Percentiles rank a stretch among this genome's conserved stretches.
Conservation (phyloP, 495 filamentous ascomycete species). For the Tuber brumale region DNA sequence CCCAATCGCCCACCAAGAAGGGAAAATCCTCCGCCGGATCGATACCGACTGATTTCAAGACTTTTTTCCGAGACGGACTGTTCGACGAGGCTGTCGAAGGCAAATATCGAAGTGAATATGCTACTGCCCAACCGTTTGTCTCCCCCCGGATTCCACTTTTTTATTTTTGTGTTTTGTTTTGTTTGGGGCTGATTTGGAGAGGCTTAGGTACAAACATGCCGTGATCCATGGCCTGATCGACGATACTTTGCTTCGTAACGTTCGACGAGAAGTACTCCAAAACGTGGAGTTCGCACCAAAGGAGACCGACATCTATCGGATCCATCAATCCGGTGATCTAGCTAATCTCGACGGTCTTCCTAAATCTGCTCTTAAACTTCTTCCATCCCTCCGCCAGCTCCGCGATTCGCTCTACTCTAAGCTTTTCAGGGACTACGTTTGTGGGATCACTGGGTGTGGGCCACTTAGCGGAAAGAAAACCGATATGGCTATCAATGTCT, state of each 20-base stretch:
- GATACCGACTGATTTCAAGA: constrained; percentile 26
- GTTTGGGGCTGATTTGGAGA: constrained; percentile 12
- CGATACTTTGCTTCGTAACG: constrained; percentile 69
- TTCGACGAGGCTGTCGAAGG: constrained; percentile 62
- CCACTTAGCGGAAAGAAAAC: constrained; percentile 88
- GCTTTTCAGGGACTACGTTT: constrained; percentile 80
- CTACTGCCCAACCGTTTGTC: constrained; percentile 58
- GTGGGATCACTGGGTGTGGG: constrained; percentile 74
- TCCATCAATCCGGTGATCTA: constrained; percentile 95
- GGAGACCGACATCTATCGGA: constrained; percentile 99
- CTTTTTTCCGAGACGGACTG: constrained; percentile 64
- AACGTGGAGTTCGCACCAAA: constrained; percentile 95
- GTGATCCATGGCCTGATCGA: constrained; percentile 77
- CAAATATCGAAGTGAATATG: constrained; percentile 64
- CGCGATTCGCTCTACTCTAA: constrained; percentile 90
- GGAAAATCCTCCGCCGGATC: constrained; percentile 31
- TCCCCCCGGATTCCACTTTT: neutral
- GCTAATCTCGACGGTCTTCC: constrained; percentile 94
- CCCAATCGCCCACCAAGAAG: constrained; percentile 28
- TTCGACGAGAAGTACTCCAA: constrained; percentile 79
- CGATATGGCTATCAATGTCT: constrained; percentile 99
- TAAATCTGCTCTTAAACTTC: constrained; percentile 66
- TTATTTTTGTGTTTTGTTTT: constrained; percentile 9
- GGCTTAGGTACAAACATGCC: constrained; percentile 70
- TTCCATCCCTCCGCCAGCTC: constrained; percentile 78